Conservation (phyloP, 805 yeast species). For the Kuraishia hungarica region DNA sequence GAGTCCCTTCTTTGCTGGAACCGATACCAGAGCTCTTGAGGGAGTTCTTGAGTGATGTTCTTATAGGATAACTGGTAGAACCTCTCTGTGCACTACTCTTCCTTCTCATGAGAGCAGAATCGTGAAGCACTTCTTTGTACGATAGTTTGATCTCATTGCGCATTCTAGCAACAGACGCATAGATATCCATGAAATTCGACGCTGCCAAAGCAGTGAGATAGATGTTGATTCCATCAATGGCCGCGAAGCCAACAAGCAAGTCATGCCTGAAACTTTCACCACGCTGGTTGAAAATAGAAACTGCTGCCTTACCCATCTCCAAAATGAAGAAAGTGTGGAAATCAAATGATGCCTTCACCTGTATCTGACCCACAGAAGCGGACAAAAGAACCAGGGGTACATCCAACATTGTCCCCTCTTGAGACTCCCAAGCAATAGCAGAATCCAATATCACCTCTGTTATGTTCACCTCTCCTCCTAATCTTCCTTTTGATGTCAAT, state of each 20-base stretch:
- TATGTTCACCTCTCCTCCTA: slow-evolving; percentile 60
- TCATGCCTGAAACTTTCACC: slow-evolving; percentile 44
- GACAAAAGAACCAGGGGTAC: slow-evolving; percentile 64
- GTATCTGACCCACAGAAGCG: slow-evolving; percentile 45
- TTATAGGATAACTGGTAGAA: background rate
- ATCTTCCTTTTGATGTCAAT: slow-evolving; percentile 63
- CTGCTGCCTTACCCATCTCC: slow-evolving; percentile 33
- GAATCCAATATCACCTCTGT: slow-evolving; percentile 46
- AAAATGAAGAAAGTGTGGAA: slow-evolving; percentile 76
- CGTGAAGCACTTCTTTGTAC: slow-evolving; percentile 66
- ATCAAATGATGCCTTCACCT: slow-evolving; percentile 66
- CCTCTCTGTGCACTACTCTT: background rate
- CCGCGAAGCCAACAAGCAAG: slow-evolving; percentile 42
- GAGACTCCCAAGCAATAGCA: slow-evolving; percentile 62
- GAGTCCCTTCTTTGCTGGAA: background rate
- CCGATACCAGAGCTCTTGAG: slow-evolving; percentile 4
- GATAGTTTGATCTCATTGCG: slow-evolving; percentile 64
- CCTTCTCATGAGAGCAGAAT: slow-evolving; percentile 28
- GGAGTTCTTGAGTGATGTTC: slow-evolving; percentile 5
- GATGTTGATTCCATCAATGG: slow-evolving; percentile 44
- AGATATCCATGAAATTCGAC: slow-evolving; percentile 72
- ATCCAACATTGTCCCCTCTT: slow-evolving; percentile 28
- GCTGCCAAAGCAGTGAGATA: slow-evolving; percentile 82
- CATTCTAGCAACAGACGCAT: slow-evolving; percentile 61
- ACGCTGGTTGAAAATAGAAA: slow-evolving; percentile 64